phyloP scores from a whole-genome alignment of 2,329 filamentous ascomycete genomes.

The Didymella pinodella region DNA sequence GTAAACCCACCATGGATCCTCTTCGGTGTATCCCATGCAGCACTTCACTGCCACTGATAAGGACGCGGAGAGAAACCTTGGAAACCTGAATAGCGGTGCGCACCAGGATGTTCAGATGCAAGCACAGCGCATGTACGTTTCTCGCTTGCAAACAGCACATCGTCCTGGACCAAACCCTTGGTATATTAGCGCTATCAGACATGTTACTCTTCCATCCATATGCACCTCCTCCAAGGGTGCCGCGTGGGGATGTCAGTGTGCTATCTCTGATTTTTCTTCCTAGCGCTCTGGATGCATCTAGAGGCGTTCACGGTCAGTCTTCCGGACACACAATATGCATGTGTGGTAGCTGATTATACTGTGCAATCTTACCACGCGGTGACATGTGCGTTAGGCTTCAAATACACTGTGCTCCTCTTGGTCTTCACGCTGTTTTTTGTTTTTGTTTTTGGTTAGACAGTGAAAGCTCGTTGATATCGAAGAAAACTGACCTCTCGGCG shows the following conservation, averaged over 20 bases:
- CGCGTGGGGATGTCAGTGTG: background rate
- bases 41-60: conserved; percentile 8
- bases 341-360: background rate
- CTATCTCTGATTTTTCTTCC: background rate
- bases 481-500: too few relatives aligned
- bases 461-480: too few relatives aligned
- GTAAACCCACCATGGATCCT: background rate
- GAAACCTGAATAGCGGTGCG: background rate
- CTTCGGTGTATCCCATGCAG: conserved; percentile 2
- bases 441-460: too few relatives aligned
- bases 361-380: background rate
- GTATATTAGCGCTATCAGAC: background rate
- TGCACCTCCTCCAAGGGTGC: background rate
- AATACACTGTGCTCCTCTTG: too few relatives aligned
- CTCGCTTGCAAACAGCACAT: background rate
- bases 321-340: background rate
- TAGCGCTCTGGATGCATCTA: background rate
- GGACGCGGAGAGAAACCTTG: background rate
- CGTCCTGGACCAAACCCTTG: background rate
- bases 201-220: background rate
- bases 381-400: background rate
- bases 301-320: background rate
- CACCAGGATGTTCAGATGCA: background rate
- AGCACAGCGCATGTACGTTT: background rate
- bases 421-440: too few relatives aligned